Evolutionary conservation across 371 early-diverging fungal genomes (phyloP).

Genomic region (Chytridiales sp.): DNA sequence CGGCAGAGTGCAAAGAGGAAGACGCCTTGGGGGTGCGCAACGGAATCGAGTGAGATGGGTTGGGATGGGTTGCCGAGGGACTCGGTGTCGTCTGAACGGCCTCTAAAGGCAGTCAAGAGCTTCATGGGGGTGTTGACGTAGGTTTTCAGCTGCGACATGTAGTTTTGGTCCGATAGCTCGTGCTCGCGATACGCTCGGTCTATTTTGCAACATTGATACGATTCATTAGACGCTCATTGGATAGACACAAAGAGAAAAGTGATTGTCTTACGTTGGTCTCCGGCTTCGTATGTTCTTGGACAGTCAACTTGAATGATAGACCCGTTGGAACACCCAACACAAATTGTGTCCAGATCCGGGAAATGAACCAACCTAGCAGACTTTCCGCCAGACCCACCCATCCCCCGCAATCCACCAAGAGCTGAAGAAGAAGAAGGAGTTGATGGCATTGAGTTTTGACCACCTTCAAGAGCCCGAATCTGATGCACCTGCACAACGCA

Average conservation of each 20-base stretch:
- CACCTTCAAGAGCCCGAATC: too few relatives aligned
- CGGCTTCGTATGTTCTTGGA: not conserved
- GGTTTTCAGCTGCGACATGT: not conserved
- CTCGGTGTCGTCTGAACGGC: not conserved
- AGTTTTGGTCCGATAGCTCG: not conserved
- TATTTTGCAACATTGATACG: not conserved
- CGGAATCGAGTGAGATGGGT: slow-evolving; percentile 9
- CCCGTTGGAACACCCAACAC: slow-evolving; percentile 23
- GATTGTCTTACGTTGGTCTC: not conserved
- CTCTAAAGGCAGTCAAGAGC: not conserved
- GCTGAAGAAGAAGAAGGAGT: too few relatives aligned
- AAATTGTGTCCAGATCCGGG: slow-evolving; percentile 25
- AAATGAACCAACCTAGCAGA: slow-evolving; percentile 18
- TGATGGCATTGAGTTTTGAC: too few relatives aligned
- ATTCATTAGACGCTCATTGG: not conserved
- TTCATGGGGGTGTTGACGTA: not conserved
- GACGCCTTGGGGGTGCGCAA: not conserved
- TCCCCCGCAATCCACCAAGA: too few relatives aligned
- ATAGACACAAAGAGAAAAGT: not conserved
- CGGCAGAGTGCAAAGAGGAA: slow-evolving; percentile 11
- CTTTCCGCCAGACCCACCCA: too few relatives aligned
- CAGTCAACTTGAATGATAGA: slow-evolving; percentile 19
- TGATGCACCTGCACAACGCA: too few relatives aligned
- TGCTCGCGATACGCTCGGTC: not conserved
- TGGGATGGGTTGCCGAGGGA: not conserved